Percentiles rank a stretch among this genome's conserved stretches.
Evolutionary conservation across 2,329 filamentous ascomycete genomes (phyloP).

Genomic region (Botryotinia convoluta): DNA sequence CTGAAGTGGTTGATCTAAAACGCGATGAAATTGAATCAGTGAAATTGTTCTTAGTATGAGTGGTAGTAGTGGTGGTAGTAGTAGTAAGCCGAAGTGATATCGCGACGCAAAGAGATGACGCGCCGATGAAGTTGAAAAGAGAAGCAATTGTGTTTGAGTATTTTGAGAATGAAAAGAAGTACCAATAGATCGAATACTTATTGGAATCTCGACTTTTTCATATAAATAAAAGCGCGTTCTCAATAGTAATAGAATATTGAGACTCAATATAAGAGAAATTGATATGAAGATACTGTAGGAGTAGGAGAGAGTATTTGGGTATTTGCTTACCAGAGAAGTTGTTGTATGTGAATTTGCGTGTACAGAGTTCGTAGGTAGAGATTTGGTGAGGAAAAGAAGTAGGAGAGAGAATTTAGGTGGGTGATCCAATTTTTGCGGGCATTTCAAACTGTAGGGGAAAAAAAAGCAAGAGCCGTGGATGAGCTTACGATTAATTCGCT

Average conservation of each 20-base stretch:
- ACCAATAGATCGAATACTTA: neutral
- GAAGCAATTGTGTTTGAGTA: conserved; percentile 11
- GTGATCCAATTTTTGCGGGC: conserved; percentile 11
- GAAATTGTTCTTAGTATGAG: neutral
- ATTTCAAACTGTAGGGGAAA: conserved; percentile 16
- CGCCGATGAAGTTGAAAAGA: conserved; percentile 14
- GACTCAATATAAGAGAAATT: neutral
- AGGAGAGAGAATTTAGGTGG: conserved; percentile 14
- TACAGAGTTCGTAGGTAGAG: conserved; percentile 12
- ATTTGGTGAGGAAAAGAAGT: conserved; percentile 18
- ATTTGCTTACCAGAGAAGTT: conserved; percentile 7
- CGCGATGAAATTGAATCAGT: conserved; percentile 25
- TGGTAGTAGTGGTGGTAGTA: neutral
- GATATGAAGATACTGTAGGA: neutral
- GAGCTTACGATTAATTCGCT: neutral
- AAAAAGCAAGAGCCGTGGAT: neutral
- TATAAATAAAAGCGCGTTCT: neutral
- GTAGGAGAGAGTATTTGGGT: neutral
- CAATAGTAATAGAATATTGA: neutral
- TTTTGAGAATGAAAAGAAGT: neutral
- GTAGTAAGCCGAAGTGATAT: neutral
- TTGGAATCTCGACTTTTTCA: neutral
- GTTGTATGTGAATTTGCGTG: conserved; percentile 13
- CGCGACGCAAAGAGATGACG: conserved; percentile 8
- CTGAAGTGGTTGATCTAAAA: conserved; percentile 27